phyloP scores from a whole-genome alignment of 2,329 filamentous ascomycete genomes.

The Diaporthe australafricana region DNA sequence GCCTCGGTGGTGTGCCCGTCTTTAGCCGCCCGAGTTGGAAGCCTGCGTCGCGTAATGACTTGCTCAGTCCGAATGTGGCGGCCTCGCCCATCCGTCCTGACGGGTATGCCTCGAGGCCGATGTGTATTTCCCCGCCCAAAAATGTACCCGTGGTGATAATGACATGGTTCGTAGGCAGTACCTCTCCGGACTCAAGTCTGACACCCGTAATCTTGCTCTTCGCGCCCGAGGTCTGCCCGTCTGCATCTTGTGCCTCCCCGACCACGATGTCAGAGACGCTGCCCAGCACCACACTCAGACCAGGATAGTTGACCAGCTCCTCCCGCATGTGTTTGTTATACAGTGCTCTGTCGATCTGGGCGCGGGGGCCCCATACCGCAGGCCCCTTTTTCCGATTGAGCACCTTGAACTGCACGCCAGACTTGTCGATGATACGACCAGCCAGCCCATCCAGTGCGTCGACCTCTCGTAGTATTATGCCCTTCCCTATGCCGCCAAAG shows the following conservation, averaged over 20 bases:
- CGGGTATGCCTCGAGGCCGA: conserved; percentile 85
- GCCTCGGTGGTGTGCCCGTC: conserved; percentile 92
- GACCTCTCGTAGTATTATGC: conserved; percentile 93
- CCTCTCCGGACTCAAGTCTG: conserved; percentile 85
- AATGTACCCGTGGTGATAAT: conserved; percentile 98
- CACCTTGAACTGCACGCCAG: conserved; percentile 92
- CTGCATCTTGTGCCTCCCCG: conserved; percentile 70
- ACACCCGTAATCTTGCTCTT: conserved; percentile 86
- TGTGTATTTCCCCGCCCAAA: conserved; percentile 94
- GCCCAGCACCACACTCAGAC: conserved; percentile 83
- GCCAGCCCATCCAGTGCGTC: conserved; percentile 94
- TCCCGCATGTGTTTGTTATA: conserved; percentile 93
- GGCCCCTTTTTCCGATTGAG: conserved; percentile 92
- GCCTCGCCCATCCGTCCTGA: conserved; percentile 94
- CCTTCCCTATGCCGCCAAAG: conserved; percentile 98
- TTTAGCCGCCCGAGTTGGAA: conserved; percentile 92
- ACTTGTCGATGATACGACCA: conserved; percentile 90
- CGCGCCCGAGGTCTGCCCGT: conserved; percentile 56
- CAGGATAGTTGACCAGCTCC: conserved; percentile 82
- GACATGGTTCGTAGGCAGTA: conserved; percentile 83
- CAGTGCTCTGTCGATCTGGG: conserved; percentile 91
- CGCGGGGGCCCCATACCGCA: conserved; percentile 95
- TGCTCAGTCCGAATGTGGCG: conserved; percentile 91
- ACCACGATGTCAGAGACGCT: conserved; percentile 94
- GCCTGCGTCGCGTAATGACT: conserved; percentile 87